A percentile compares a stretch with the other conserved stretches of the same genome.
These are phyloP conservation scores for Graphiopsis chlorocephala DNA, from an alignment of 2,329 filamentous ascomycete species.

Conservation along the genomic window DNA sequence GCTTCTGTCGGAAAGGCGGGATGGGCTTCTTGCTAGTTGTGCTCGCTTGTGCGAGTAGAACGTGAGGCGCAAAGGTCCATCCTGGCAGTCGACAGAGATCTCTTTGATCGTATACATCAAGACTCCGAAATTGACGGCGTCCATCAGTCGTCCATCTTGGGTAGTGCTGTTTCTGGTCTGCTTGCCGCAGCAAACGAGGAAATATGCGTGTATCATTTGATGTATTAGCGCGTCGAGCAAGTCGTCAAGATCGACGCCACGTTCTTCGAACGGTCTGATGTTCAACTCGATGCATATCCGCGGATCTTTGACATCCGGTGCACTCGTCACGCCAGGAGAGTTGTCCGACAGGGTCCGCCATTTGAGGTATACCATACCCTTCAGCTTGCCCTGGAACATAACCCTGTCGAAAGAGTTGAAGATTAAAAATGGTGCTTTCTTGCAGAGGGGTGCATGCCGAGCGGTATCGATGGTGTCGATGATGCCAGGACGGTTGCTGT, in stretches of 20 bases:
- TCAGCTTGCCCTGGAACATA: constrained; percentile 39
- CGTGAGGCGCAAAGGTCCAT: constrained; percentile 31
- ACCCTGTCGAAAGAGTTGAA: constrained; percentile 38
- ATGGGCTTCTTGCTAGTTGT: constrained; percentile 3
- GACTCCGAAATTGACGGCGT: constrained; percentile 42
- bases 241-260: constrained; percentile 31
- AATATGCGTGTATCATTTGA: constrained; percentile 48
- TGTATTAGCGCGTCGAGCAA: constrained; percentile 41
- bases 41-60: constrained; percentile 31
- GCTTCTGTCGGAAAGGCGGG: not conserved
- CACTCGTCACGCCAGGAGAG: constrained; percentile 38
- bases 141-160: constrained; percentile 36
- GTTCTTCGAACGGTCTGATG: constrained; percentile 26
- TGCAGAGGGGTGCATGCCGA: constrained; percentile 25
- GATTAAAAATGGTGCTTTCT: constrained; percentile 33
- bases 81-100: constrained; percentile 28
- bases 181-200: constrained; percentile 42
- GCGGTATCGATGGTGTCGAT: constrained; percentile 27
- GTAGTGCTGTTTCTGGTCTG: constrained; percentile 31
- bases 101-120: constrained; percentile 39
- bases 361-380: constrained; percentile 37
- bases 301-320: constrained; percentile 29
- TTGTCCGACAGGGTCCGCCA: constrained; percentile 27
- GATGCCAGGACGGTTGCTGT: constrained; percentile 25
- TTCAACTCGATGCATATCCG: constrained; percentile 39